Evolutionary conservation across 768 basidiomycete species (phyloP).

Genomic region (Cyclocybe cylindracea): DNA sequence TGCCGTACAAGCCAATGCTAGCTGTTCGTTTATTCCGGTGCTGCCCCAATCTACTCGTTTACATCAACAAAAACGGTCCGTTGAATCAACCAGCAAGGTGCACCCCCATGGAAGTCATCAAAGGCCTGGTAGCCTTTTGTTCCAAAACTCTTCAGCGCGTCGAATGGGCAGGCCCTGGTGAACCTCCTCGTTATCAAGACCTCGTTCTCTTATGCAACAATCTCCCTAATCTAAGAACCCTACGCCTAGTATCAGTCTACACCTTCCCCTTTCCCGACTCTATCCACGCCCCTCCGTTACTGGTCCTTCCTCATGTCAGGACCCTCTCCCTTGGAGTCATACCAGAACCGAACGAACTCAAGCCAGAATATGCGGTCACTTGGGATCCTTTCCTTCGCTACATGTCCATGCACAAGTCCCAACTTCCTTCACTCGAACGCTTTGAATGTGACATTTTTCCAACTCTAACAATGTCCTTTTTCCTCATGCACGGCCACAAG

Average conservation of each 20-base stretch:
- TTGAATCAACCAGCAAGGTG: slow-evolving; percentile 15
- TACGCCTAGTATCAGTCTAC: slow-evolving; percentile 41
- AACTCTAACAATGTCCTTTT: slow-evolving; percentile 30
- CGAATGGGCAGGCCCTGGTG: slow-evolving; percentile 45
- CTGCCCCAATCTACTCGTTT: slow-evolving; percentile 46
- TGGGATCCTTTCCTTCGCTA: slow-evolving; percentile 43
- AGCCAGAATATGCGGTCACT: slow-evolving; percentile 22
- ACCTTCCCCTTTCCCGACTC: slow-evolving; percentile 27
- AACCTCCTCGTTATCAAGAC: slow-evolving; percentile 42
- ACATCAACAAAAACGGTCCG: slow-evolving; percentile 37
- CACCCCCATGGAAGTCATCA: slow-evolving; percentile 33
- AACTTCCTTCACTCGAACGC: slow-evolving; percentile 40
- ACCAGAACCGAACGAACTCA: slow-evolving; percentile 20
- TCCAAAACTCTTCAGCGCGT: slow-evolving; percentile 38
- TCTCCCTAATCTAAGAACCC: slow-evolving; percentile 35
- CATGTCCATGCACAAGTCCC: slow-evolving; percentile 30
- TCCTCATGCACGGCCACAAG: slow-evolving; percentile 42
- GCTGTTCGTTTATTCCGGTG: slow-evolving; percentile 38
- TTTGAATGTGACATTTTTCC: slow-evolving; percentile 46
- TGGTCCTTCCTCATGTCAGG: slow-evolving; percentile 36
- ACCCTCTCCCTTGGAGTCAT: slow-evolving; percentile 43
- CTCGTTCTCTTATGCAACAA: slow-evolving; percentile 34
- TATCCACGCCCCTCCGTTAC: slow-evolving; percentile 17
- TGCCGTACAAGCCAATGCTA: slow-evolving; percentile 23
- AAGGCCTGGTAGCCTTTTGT: slow-evolving; percentile 31